phyloP scores from a whole-genome alignment of 2,329 filamentous ascomycete genomes.

The Sarocladium strictum region DNA sequence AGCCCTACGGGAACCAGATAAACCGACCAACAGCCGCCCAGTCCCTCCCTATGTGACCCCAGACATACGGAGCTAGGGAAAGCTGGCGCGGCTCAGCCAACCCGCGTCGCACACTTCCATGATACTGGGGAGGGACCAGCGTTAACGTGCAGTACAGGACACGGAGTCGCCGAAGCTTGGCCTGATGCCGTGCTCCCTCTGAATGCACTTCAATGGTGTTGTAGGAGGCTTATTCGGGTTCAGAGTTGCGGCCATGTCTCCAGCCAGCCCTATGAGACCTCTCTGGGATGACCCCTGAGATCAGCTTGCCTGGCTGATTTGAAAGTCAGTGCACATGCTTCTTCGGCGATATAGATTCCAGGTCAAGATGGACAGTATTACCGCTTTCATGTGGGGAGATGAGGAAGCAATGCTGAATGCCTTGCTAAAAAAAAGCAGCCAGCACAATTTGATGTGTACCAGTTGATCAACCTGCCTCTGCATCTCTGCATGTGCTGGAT shows the following conservation, averaged over 20 bases:
- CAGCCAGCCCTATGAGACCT: background rate
- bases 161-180: conserved; percentile 8
- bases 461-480: background rate
- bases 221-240: background rate
- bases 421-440: background rate
- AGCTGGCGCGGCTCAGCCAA: background rate
- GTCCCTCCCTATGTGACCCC: background rate
- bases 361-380: background rate
- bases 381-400: background rate
- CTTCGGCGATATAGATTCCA: background rate
- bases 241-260: background rate
- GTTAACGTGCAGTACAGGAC: background rate
- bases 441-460: no score
- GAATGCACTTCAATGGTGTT: no score
- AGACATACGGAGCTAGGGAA: conserved; percentile 1
- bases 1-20: conserved; percentile 4
- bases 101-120: conserved; percentile 4
- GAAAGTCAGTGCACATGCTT: background rate
- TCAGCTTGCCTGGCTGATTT: background rate
- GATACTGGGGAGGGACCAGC: background rate
- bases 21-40: background rate
- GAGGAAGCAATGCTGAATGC: background rate
- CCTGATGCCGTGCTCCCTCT: background rate
- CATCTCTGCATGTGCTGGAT: no score
- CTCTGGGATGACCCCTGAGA: background rate